Evolutionary conservation across 768 basidiomycete species (phyloP).

Genomic region (Podaxis sp.): DNA sequence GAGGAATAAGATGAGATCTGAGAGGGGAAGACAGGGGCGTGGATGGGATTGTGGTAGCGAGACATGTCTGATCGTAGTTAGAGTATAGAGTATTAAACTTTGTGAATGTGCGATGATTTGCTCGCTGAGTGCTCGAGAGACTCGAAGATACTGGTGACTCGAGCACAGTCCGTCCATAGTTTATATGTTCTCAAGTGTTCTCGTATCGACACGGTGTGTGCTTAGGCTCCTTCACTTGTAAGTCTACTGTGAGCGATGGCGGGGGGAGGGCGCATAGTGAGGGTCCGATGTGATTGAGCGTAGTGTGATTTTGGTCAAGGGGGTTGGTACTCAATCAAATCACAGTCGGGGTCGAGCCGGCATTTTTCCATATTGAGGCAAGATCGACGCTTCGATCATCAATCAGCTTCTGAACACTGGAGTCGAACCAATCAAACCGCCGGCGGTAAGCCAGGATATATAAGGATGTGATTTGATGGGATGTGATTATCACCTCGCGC

Average conservation of each 20-base stretch:
- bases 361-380: not conserved
- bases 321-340: not conserved
- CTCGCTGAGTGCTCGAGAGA: not conserved
- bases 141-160: not conserved
- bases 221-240: not conserved
- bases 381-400: not conserved
- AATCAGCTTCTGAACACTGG: not conserved
- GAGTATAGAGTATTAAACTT: constrained; percentile 13
- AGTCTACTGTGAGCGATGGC: constrained; percentile 2
- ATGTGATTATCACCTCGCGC: not conserved
- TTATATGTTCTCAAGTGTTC: not conserved
- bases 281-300: not conserved
- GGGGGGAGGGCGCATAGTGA: constrained; percentile 1
- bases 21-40: constrained; percentile 12
- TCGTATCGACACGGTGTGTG: not conserved
- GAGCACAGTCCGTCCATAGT: not conserved
- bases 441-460: not conserved
- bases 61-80: constrained; percentile 9
- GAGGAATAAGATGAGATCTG: constrained; percentile 13
- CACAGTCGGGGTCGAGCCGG: not conserved
- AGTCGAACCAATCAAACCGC: not conserved
- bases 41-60: constrained; percentile 14
- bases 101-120: not conserved
- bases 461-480: not conserved
- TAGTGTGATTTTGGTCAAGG: constrained; percentile 16